Base-by-base conservation (phyloP, 805 yeast genomes). In the Brettanomyces nanus region DNA sequence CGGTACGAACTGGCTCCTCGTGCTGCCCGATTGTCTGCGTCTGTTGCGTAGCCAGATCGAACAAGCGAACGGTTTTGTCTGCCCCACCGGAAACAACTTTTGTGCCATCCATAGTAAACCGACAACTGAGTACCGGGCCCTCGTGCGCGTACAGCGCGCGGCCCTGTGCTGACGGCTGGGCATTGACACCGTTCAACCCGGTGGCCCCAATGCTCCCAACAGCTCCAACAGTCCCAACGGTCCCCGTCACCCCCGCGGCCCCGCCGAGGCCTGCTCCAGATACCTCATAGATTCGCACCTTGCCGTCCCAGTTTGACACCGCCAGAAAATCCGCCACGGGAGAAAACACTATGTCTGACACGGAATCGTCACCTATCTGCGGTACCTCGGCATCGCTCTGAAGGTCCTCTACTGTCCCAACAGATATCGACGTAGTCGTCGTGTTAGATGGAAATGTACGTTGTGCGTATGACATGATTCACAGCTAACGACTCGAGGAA, bases 291-390 rank as follows among this genome's bases (percentile, higher is more conserved):
- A 92, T 80, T 44, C 97, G 73, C 30, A 86, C 96, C 56, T 86
- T 87, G 51, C 82, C 84, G 62, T 92, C 98, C 98, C 98, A 92
- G 14, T 94, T 80, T 14, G 94, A 73, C 3, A 77, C 92, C 3
- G 94, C 75, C 42, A 92, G 58, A 41, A 77, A 68, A 47, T 92
- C 95, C 15, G 82, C 90, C 46, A 71, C 83, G 13, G 97, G 85
- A 10, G 95, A 84, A 62, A 90, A 92, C 15, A 86, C 68, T 39
- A 92, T 58, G 48, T 85, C 94, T 4, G 89, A 72, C 14, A 92
- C 71, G 2, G 95, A 80, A 58, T 92, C 98, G 45, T 85, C 95
- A n/a, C 96, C 95, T 3, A 90, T 85, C 51, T 82, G 81, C 43
- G 75, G 72, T 28, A 86, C 68, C 27, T 75, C 66, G 40, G 81